A percentile compares a stretch with the other conserved stretches of the same genome.
phyloP scores from a whole-genome alignment of 176 grass and related monocot genomes.

The Rhynchospora tenuis region DNA sequence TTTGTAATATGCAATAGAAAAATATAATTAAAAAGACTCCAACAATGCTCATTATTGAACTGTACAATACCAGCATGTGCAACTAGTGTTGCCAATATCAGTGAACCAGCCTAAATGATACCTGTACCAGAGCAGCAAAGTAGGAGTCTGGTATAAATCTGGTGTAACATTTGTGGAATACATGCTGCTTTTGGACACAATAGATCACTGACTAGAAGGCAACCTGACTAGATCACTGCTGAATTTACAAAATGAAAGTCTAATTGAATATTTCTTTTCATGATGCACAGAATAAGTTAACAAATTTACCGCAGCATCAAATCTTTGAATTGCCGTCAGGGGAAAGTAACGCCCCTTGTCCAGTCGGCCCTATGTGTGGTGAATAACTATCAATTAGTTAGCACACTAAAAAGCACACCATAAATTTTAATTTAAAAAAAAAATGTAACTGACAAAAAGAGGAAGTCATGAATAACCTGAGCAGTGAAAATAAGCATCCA shows the following conservation, averaged over 20 bases:
- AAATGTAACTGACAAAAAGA: neutral
- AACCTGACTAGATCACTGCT: neutral
- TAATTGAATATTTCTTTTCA: neutral
- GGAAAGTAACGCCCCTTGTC: slow-evolving; percentile 88
- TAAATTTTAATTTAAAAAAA: too few species aligned
- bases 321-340: slow-evolving; percentile 76
- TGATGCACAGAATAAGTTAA: neutral
- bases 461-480: slow-evolving; percentile 32
- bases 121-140: neutral
- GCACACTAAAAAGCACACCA: neutral
- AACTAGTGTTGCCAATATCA: neutral
- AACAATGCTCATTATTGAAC: neutral
- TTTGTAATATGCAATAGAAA: neutral
- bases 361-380: slow-evolving; percentile 37
- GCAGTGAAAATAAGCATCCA: slow-evolving; percentile 99
- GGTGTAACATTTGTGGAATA: neutral
- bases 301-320: slow-evolving; percentile 70
- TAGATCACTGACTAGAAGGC: neutral
- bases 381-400: slow-evolving; percentile 2
- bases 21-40: too few species aligned
- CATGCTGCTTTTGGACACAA: neutral
- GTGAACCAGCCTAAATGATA: neutral
- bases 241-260: neutral
- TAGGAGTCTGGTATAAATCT: neutral
- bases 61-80: too few species aligned